Percentiles rank a stretch among this genome's conserved stretches.
Conservation (phyloP, 371 early-diverging fungal species). For the Thermomucor indicae-seudaticae region DNA sequence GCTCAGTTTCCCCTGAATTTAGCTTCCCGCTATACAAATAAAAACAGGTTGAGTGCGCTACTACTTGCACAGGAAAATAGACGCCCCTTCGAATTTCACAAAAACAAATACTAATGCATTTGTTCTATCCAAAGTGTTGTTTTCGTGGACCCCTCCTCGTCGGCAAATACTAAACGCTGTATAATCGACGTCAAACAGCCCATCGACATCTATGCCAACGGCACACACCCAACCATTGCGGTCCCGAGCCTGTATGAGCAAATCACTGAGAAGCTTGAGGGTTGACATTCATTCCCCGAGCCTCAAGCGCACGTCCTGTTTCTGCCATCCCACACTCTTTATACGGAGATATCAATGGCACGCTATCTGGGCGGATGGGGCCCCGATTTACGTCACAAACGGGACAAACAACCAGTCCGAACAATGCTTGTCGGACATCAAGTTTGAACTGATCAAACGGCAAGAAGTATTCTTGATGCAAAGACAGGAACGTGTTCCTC, state of each 20-base stretch:
- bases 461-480: conserved; percentile 15
- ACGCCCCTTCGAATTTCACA: not conserved
- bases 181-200: not conserved
- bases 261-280: conserved; percentile 4
- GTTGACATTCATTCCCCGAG: conserved; percentile 11
- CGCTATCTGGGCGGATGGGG: conserved; percentile 30
- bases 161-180: too few relatives aligned
- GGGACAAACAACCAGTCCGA: conserved; percentile 14
- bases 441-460: conserved; percentile 25
- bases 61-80: conserved; percentile 19
- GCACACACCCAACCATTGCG: not conserved
- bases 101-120: too few relatives aligned
- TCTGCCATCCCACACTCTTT: too few relatives aligned
- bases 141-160: too few relatives aligned
- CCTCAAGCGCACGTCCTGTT: too few relatives aligned
- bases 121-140: too few relatives aligned
- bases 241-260: conserved; percentile 7
- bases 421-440: conserved; percentile 12
- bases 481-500: conserved; percentile 5
- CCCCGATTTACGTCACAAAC: conserved; percentile 21
- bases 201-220: not conserved
- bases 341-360: conserved; percentile 11
- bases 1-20: conserved; percentile 12
- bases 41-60: conserved; percentile 26
- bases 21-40: conserved; percentile 19